These are phyloP conservation scores for Rauvolfia tetraphylla DNA, from an alignment of 257 asterid genomes.

Conservation along the genomic window DNA sequence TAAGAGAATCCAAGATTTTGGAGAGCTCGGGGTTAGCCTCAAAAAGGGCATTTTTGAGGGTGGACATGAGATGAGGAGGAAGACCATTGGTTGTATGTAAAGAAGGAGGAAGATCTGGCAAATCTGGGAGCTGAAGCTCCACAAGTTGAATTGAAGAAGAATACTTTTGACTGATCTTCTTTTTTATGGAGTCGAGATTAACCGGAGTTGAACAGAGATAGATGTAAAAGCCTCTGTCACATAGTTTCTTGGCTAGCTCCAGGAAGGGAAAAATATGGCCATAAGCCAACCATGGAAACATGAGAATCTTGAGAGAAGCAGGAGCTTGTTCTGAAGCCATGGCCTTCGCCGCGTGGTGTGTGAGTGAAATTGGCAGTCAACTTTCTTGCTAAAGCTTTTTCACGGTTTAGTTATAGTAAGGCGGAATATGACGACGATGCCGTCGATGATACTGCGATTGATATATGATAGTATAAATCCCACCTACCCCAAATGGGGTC, in stretches of 20 bases:
- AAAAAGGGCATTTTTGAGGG: conserved; percentile 1
- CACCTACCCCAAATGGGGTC: no score
- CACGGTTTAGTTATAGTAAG: no score
- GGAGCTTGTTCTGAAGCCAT: neutral
- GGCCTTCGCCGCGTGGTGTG: neutral
- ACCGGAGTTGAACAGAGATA: conserved; percentile 19
- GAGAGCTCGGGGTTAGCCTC: neutral
- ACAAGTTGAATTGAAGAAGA: conserved; percentile 5
- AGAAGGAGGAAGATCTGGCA: conserved; percentile 11
- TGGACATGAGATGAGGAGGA: conserved; percentile 14
- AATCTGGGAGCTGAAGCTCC: conserved; percentile 6
- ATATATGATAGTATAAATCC: no score
- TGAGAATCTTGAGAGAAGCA: neutral
- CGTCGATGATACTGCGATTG: no score
- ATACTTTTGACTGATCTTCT: conserved; percentile 10
- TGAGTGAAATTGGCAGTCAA: neutral
- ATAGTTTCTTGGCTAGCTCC: conserved; percentile 17
- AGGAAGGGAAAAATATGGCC: conserved; percentile 22
- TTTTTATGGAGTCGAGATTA: conserved; percentile 14
- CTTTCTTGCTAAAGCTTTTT: neutral
- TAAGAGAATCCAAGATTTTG: conserved; percentile 10
- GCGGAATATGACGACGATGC: no score
- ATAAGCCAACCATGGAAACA: conserved; percentile 25
- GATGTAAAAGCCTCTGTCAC: conserved; percentile 4
- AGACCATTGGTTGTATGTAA: conserved; percentile 24